These are phyloP conservation scores for Thalassia testudinum DNA, from an alignment of 116 monocot species.

Conservation along the genomic window DNA sequence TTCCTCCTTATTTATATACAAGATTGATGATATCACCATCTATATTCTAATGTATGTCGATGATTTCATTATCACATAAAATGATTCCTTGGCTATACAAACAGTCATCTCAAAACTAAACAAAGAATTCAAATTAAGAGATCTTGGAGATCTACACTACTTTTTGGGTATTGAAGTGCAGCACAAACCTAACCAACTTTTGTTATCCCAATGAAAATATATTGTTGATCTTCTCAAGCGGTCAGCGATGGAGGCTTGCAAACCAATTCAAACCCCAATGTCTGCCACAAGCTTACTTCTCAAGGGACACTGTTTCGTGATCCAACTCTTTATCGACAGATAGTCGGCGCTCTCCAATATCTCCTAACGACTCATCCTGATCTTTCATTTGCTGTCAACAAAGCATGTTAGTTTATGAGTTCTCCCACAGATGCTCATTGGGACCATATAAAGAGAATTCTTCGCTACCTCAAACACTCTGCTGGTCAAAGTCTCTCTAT, in stretches of 20 bases:
- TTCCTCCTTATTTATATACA: neutral
- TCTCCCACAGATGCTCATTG: no score
- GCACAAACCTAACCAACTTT: neutral
- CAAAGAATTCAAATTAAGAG: neutral
- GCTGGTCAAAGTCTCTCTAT: no score
- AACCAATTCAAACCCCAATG: neutral
- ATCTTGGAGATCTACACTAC: neutral
- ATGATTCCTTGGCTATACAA: neutral
- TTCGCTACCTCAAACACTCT: no score
- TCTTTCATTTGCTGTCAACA: no score
- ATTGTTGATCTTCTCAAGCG: neutral
- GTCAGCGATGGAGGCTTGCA: neutral
- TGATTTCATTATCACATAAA: neutral
- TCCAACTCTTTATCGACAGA: neutral
- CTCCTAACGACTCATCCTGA: no score
- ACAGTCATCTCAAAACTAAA: neutral
- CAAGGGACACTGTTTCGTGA: neutral
- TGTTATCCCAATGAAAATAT: neutral
- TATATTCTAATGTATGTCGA: neutral
- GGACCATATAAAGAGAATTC: no score
- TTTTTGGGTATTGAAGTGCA: slow-evolving; percentile 1
- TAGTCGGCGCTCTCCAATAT: no score
- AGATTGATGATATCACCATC: neutral
- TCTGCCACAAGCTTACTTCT: neutral
- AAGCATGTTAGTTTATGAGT: no score